phyloP scores from a whole-genome alignment of 805 yeast species.

The Candida silvicultrix region DNA sequence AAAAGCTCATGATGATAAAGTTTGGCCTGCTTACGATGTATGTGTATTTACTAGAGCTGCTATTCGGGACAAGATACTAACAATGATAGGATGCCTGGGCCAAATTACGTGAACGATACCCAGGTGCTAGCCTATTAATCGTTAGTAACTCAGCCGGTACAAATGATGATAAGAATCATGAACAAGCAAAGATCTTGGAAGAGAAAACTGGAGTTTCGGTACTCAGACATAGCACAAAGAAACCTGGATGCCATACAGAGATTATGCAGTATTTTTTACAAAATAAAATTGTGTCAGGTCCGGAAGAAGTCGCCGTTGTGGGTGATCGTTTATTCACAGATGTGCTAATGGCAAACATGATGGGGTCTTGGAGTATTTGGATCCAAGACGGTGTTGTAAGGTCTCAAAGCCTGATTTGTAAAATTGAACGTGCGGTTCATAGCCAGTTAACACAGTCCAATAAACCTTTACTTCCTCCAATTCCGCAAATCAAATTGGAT shows the following conservation, averaged over 20 bases:
- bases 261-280: conserved; percentile 52
- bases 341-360: conserved; percentile 86
- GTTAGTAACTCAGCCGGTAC: conserved; percentile 96
- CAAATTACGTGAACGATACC: conserved; percentile 46
- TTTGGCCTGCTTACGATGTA: conserved; percentile 66
- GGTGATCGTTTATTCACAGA: conserved; percentile 94
- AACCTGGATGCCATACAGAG: conserved; percentile 75
- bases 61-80: too few relatives aligned
- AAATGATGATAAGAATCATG: conserved; percentile 53
- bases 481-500: not conserved
- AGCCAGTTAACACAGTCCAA: conserved; percentile 4
- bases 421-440: conserved; percentile 38
- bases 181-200: conserved; percentile 61
- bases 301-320: conserved; percentile 71
- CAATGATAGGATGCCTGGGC: conserved; percentile 49
- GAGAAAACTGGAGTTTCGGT: conserved; percentile 61
- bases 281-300: conserved; percentile 34
- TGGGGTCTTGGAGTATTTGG: conserved; percentile 89
- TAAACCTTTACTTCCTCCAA: conserved; percentile 2
- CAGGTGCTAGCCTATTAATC: conserved; percentile 58
- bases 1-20: conserved; percentile 66
- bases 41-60: too few relatives aligned
- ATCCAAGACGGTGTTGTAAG: conserved; percentile 65
- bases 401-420: conserved; percentile 44
- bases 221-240: conserved; percentile 65